Conservation (phyloP, 495 filamentous ascomycete genomes). For the Penicillium odoratum region DNA sequence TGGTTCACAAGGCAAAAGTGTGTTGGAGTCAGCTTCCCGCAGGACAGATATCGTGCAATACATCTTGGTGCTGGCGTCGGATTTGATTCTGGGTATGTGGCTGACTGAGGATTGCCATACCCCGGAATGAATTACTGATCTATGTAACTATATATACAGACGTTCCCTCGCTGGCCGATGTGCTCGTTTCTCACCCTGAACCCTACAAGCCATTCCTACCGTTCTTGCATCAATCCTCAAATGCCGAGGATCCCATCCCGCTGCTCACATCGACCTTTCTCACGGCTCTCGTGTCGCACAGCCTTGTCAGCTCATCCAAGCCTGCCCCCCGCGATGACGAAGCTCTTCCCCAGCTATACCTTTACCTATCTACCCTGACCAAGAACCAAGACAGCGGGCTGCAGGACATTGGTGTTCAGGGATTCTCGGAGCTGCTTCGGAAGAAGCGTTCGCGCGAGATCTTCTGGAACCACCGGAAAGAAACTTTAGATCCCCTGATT, state of each 20-base stretch:
- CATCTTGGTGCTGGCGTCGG: conserved; percentile 83
- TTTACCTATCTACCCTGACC: conserved; percentile 75
- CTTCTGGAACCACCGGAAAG: conserved; percentile 84
- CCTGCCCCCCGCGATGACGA: conserved; percentile 59
- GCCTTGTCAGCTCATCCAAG: conserved; percentile 58
- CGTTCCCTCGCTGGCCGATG: conserved; percentile 71
- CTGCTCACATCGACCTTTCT: conserved; percentile 88
- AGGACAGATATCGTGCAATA: conserved; percentile 90
- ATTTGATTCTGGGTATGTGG: conserved; percentile 79
- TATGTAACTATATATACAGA: conserved; percentile 47
- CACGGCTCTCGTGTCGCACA: conserved; percentile 73
- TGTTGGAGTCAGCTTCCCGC: conserved; percentile 76
- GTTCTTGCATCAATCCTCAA: conserved; percentile 76
- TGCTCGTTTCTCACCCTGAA: conserved; percentile 70
- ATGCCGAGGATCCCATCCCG: conserved; percentile 81
- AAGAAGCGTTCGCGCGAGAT: conserved; percentile 70
- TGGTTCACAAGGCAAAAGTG: conserved; percentile 65
- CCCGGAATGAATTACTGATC: conserved; percentile 4
- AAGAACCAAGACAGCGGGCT: conserved; percentile 82
- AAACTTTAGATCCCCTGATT: conserved; percentile 79
- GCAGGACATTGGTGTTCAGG: conserved; percentile 92
- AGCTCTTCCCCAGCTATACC: conserved; percentile 82
- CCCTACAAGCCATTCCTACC: conserved; percentile 86
- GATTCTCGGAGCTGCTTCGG: conserved; percentile 84
- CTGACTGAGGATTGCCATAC: neutral